phyloP scores from a whole-genome alignment of 163 green algal species.

The Scenedesmus sp. region DNA sequence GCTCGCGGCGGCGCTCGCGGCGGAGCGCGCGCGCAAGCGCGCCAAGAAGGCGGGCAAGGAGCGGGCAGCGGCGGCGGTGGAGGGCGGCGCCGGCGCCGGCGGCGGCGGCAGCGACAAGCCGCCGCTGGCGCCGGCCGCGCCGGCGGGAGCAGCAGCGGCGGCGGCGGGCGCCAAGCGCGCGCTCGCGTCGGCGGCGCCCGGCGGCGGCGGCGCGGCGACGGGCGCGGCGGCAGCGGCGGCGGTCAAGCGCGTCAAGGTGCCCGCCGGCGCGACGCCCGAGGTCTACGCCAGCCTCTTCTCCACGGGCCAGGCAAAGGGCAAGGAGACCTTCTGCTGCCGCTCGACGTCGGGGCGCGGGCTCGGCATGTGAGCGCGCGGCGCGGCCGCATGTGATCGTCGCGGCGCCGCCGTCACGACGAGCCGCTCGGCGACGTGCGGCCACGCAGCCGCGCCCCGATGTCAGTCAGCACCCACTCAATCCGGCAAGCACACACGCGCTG shows the following conservation, averaged over 20 bases:
- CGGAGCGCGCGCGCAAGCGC: constrained; percentile 58
- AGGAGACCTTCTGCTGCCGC: constrained; percentile 82
- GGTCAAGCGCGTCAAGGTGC: constrained; percentile 81
- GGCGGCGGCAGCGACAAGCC: neutral
- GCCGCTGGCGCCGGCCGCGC: constrained; percentile 11
- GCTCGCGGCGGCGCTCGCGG: constrained; percentile 54
- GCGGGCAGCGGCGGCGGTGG: constrained; percentile 8
- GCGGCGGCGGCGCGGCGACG: neutral
- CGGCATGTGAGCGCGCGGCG: constrained; percentile 2
- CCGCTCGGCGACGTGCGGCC: too few species aligned
- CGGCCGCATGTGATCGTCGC: neutral
- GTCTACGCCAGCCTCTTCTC: constrained; percentile 90
- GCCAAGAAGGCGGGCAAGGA: constrained; percentile 64
- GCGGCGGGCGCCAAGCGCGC: constrained; percentile 29
- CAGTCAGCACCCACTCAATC: too few species aligned
- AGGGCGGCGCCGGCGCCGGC: neutral
- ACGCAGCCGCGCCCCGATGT: too few species aligned
- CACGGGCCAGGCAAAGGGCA: constrained; percentile 49
- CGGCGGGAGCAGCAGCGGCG: neutral
- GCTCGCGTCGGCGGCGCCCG: neutral
- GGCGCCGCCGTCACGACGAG: neutral
- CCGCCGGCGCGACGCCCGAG: constrained; percentile 63
- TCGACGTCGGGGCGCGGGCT: constrained; percentile 53
- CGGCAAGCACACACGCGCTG: too few species aligned
- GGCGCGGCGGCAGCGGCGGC: too few species aligned